phyloP scores from a whole-genome alignment of 2,329 filamentous ascomycete species.

The Cladosporium austrohemisphaericum region DNA sequence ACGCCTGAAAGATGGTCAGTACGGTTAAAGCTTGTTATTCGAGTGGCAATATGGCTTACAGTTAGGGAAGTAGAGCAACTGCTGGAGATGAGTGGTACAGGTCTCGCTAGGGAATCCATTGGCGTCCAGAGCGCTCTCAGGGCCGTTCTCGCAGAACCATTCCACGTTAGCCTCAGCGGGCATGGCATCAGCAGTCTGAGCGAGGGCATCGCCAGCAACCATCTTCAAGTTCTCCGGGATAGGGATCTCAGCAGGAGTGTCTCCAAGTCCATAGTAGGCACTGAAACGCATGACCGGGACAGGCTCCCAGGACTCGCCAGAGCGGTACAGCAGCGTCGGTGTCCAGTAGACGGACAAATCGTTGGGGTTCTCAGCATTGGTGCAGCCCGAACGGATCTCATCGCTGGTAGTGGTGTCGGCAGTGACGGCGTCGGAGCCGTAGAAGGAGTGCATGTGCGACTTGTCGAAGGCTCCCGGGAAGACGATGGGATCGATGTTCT shows the following conservation, averaged over 20 bases:
- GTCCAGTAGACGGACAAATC: slow-evolving; percentile 44
- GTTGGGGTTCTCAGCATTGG: slow-evolving; percentile 45
- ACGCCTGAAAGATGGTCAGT: neutral
- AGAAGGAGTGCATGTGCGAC: slow-evolving; percentile 45
- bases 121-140: neutral
- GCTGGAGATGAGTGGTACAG: slow-evolving; percentile 44
- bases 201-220: slow-evolving; percentile 41
- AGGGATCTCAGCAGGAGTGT: slow-evolving; percentile 40
- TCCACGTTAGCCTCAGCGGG: slow-evolving; percentile 26
- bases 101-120: slow-evolving; percentile 35
- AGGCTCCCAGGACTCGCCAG: slow-evolving; percentile 8
- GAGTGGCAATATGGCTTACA: slow-evolving; percentile 35
- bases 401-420: slow-evolving; percentile 37
- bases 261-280: slow-evolving; percentile 45
- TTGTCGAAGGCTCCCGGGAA: slow-evolving; percentile 38
- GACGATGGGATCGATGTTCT: slow-evolving; percentile 46
- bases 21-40: slow-evolving; percentile 23
- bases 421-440: slow-evolving; percentile 43
- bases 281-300: slow-evolving; percentile 37
- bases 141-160: slow-evolving; percentile 37
- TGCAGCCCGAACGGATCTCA: slow-evolving; percentile 43
- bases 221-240: slow-evolving; percentile 44
- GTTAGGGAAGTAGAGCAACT: slow-evolving; percentile 44
- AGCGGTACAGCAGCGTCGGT: slow-evolving; percentile 12
- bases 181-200: slow-evolving; percentile 30